phyloP scores from a whole-genome alignment of 2,329 filamentous ascomycete genomes.

The Diaporthe velutina region DNA sequence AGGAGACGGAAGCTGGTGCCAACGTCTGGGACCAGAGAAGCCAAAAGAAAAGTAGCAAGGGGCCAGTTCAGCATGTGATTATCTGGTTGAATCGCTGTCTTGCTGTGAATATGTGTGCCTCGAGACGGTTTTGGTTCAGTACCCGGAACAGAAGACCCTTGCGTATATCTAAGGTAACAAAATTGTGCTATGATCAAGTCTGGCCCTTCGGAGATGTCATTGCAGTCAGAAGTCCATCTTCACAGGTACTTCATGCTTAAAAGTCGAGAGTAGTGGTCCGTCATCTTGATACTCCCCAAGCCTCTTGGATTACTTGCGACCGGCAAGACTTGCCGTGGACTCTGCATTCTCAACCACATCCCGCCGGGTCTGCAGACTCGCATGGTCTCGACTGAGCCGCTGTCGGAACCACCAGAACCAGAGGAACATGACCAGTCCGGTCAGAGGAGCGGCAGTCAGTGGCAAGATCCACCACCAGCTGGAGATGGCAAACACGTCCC shows the following conservation, averaged over 20 bases:
- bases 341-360: not conserved
- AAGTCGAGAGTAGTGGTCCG: not conserved
- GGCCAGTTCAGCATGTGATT: not conserved
- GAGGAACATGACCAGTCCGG: conserved; percentile 1
- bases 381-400: not conserved
- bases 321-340: not conserved
- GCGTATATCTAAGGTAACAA: not conserved
- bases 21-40: no score
- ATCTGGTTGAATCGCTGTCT: not conserved
- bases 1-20: not conserved
- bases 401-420: conserved; percentile 5
- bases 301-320: not conserved
- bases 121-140: no score
- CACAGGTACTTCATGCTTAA: not conserved
- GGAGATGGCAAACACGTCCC: not conserved
- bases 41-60: not conserved
- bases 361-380: not conserved
- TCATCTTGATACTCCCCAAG: no score
- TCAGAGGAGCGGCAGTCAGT: not conserved
- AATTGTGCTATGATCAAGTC: not conserved
- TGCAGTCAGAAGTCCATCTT: not conserved
- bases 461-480: not conserved
- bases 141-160: no score
- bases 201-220: not conserved
- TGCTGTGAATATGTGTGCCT: not conserved